Base-by-base conservation (phyloP, 1,284 basidiomycete genomes). In the Apiotrichum sp. region DNA sequence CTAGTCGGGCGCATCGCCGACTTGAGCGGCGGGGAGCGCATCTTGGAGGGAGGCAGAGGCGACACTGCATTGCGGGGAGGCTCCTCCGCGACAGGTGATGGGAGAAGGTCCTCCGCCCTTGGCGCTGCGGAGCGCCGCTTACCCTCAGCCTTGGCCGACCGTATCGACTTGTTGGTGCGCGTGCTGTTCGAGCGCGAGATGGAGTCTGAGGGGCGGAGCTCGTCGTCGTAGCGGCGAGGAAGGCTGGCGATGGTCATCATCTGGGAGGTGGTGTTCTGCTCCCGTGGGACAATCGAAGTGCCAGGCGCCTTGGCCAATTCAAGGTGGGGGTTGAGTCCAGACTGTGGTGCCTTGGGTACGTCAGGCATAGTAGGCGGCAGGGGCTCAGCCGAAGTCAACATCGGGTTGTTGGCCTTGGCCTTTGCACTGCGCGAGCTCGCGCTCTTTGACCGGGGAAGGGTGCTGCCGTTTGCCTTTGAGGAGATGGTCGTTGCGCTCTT, bases 281-380 rank as follows among this genome's bases (percentile, higher is more conserved):
- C 38, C 13, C 55, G 43, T 2, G 61, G 55, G 7, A 70, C 62
- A 38, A 73, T 56, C 1, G 68, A 66, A 11, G 70, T 68, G 50
- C 73, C 73, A 3, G 73, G 73, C 0, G 73, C 73, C 57, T 65
- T 71, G 22, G 65, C 59, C 3, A 72, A 50, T 53, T 67, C 65
- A 63, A 75, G 65, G 47, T 66, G 63, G 4, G 73, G 72, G 8
- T 62, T 66, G n/a, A 71, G 66, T 34, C 70, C 67, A 42, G 67
- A 67, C 52, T 61, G 65, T 2, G 75, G 75, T 0, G 75, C 75
- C 57, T 73, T 75, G 34, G 75, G 74, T 0, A 77, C 69, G 9
- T 75, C 74, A 6, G 69, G 69, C 73, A 77, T 72, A 9, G 58
- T 53, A 8, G 75, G 72, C 9, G 62, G 51, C 1, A 62, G 50